These are phyloP conservation scores for Anthracocystis setariae DNA, from an alignment of 1,284 basidiomycete genomes.

Conservation along the genomic window DNA sequence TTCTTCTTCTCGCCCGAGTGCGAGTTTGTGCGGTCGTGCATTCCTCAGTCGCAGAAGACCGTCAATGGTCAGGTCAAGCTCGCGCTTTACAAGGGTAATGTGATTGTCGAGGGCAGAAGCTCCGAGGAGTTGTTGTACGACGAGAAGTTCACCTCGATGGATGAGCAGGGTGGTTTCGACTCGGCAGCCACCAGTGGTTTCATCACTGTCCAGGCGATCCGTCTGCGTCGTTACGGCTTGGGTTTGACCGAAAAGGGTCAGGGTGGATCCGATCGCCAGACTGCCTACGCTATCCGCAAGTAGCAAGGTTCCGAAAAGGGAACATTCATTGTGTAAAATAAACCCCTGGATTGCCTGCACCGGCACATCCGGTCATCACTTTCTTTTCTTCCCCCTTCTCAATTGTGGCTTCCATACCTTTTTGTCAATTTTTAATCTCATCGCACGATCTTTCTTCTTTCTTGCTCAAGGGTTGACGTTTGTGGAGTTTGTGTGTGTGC, in stretches of 20 bases:
- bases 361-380: no score
- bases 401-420: background rate
- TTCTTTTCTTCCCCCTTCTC: background rate
- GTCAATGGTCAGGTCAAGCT: conserved; percentile 92
- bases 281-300: conserved; percentile 60
- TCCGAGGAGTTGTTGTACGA: conserved; percentile 92
- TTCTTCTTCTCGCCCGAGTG: conserved; percentile 96
- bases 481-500: no score
- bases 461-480: background rate
- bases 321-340: conserved; percentile 3
- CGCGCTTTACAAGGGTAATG: conserved; percentile 96
- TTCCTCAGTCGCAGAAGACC: conserved; percentile 89
- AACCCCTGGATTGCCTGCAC: no score
- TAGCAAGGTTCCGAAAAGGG: background rate
- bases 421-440: background rate
- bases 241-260: conserved; percentile 57
- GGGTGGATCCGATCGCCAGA: conserved; percentile 55
- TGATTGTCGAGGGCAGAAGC: conserved; percentile 88
- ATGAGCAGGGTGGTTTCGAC: conserved; percentile 96
- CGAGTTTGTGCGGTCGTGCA: conserved; percentile 81
- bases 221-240: conserved; percentile 63
- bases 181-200: conserved; percentile 64
- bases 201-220: conserved; percentile 65
- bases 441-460: background rate
- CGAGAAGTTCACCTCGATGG: conserved; percentile 97